Evolutionary conservation across 345 rosid species (phyloP).

Genomic region (Triadica sebifera): DNA sequence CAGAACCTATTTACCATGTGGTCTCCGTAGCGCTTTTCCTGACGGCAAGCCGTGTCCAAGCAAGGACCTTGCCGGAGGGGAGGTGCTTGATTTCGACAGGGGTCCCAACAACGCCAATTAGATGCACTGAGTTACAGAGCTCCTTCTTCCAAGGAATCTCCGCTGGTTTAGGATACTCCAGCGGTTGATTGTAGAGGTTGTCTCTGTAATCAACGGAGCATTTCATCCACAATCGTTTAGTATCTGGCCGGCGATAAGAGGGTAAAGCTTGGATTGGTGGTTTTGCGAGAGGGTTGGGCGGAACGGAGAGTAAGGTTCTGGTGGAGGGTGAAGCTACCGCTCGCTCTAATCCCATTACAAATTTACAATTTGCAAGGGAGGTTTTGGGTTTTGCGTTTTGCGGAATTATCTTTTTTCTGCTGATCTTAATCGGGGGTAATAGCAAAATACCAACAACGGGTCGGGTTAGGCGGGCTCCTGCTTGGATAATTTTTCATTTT

Average conservation of each 20-base stretch:
- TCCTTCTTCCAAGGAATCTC: conserved; percentile 63
- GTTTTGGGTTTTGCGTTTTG: conserved; percentile 11
- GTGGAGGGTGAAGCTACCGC: conserved; percentile 15
- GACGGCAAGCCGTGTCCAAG: conserved; percentile 59
- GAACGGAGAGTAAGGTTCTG: conserved; percentile 12
- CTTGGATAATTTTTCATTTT: no score
- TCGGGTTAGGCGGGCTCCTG: no score
- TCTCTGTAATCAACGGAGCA: conserved; percentile 39
- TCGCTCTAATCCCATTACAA: conserved; percentile 33
- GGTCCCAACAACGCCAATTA: conserved; percentile 50
- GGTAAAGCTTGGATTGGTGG: conserved; percentile 6
- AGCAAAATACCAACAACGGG: background rate
- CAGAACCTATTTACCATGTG: conserved; percentile 36
- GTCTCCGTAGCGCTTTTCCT: conserved; percentile 49
- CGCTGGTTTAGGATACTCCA: conserved; percentile 30
- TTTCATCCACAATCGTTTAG: conserved; percentile 22
- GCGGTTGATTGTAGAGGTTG: conserved; percentile 23
- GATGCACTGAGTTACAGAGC: conserved; percentile 51
- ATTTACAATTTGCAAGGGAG: background rate
- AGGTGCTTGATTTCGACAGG: conserved; percentile 54
- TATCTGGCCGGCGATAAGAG: background rate
- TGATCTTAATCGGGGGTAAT: background rate
- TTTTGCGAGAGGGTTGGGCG: conserved; percentile 12
- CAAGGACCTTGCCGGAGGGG: conserved; percentile 54
- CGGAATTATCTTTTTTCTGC: background rate